Percentiles rank a stretch among this genome's conserved stretches.
These are phyloP conservation scores for Monotropa hypopitys DNA, from an alignment of 179 eudicot species.

Conservation along the genomic window DNA sequence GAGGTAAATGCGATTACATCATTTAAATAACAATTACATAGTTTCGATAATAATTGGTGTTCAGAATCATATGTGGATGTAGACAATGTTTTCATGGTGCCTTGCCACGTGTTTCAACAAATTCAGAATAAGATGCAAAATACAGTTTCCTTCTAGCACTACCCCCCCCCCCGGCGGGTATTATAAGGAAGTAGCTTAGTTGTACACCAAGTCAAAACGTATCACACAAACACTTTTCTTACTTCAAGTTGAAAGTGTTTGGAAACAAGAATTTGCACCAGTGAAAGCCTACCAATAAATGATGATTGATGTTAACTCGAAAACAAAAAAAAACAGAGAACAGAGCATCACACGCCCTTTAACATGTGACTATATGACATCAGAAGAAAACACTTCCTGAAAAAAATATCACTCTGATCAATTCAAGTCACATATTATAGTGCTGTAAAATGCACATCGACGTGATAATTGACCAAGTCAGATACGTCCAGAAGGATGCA, in stretches of 20 bases:
- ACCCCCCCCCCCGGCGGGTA: background rate
- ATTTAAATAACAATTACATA: background rate
- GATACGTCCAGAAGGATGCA: constrained; percentile 15
- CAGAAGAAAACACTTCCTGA: background rate
- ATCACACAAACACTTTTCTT: background rate
- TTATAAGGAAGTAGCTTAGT: background rate
- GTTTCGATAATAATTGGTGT: background rate
- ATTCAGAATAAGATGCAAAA: background rate
- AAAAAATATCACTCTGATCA: background rate
- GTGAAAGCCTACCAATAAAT: background rate
- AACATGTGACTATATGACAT: background rate
- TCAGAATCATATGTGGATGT: background rate
- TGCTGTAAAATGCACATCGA: background rate
- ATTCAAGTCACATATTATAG: background rate
- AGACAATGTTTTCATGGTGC: background rate
- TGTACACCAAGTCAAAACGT: background rate
- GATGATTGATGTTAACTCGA: background rate
- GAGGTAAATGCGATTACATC: background rate
- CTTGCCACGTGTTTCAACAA: background rate
- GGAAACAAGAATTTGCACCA: background rate
- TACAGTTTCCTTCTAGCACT: background rate
- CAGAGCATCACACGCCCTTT: background rate
- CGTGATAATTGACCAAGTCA: background rate
- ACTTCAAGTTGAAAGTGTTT: background rate
- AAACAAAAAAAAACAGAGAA: background rate